phyloP scores from a whole-genome alignment of 441 rosid genomes.

The Erodium moschatum region DNA sequence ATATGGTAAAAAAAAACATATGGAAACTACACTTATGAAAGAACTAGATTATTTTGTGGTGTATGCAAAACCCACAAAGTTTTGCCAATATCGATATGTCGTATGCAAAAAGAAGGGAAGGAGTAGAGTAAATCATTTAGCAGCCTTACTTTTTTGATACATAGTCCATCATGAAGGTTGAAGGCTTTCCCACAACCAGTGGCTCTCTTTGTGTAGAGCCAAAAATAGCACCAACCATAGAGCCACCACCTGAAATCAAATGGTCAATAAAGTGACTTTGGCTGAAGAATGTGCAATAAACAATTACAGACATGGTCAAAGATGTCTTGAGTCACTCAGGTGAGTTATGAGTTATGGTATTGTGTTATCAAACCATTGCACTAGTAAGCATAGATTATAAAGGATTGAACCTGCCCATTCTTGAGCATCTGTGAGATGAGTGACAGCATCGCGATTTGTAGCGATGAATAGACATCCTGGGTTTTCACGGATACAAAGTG shows the following conservation, averaged over 20 bases:
- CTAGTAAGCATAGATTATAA: background rate
- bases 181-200: slow-evolving; percentile 65
- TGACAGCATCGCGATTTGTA: slow-evolving; percentile 70
- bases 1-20: no score
- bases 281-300: background rate
- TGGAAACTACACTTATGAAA: no score
- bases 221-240: slow-evolving; percentile 64
- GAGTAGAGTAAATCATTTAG: background rate
- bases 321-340: background rate
- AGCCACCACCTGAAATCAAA: slow-evolving; percentile 54
- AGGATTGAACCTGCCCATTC: slow-evolving; percentile 65
- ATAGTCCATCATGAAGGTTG: slow-evolving; percentile 82
- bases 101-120: background rate
- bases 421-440: slow-evolving; percentile 77
- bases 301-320: background rate
- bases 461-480: slow-evolving; percentile 71
- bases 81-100: no score
- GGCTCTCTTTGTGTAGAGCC: slow-evolving; percentile 72
- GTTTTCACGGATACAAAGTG: slow-evolving; percentile 65
- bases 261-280: background rate
- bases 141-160: slow-evolving; percentile 58
- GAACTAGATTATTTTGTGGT: no score
- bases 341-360: background rate
- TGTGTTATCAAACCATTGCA: background rate
- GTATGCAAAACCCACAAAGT: no score